Percentiles rank a stretch among this genome's conserved stretches.
These are phyloP conservation scores for Alternaria arborescens DNA, from an alignment of 2,329 filamentous ascomycete species.

Conservation along the genomic window DNA sequence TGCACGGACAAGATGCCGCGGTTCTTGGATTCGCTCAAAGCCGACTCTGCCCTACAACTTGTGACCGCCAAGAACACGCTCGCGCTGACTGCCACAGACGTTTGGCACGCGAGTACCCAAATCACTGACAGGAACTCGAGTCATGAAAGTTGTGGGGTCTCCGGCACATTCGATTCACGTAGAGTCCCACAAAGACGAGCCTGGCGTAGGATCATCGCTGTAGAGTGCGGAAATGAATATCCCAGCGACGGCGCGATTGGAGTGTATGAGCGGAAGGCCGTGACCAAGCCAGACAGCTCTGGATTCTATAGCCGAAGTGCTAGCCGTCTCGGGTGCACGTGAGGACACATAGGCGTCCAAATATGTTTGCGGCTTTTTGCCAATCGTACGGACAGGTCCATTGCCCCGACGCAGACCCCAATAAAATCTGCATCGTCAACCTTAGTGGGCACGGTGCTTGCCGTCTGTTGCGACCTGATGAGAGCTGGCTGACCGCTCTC, in stretches of 20 bases:
- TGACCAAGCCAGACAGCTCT: slow-evolving; percentile 34
- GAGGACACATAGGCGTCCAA: slow-evolving; percentile 27
- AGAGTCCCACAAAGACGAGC: slow-evolving; percentile 5
- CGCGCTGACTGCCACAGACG: not conserved
- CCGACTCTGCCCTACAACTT: slow-evolving; percentile 19
- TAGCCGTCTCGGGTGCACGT: slow-evolving; percentile 32
- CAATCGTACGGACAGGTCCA: slow-evolving; percentile 31
- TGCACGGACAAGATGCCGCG: slow-evolving; percentile 31
- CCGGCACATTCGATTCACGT: slow-evolving; percentile 17
- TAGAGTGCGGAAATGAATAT: slow-evolving; percentile 38
- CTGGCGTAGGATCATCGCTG: slow-evolving; percentile 27
- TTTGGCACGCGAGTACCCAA: not conserved
- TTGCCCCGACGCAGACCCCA: slow-evolving; percentile 26
- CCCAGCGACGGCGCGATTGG: slow-evolving; percentile 37
- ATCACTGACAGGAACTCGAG: slow-evolving; percentile 12
- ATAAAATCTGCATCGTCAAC: slow-evolving; percentile 20
- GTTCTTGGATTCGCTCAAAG: slow-evolving; percentile 17
- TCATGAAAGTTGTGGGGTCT: slow-evolving; percentile 25
- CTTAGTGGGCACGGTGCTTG: slow-evolving; percentile 26
- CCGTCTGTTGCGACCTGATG: slow-evolving; percentile 12
- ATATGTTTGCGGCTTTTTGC: slow-evolving; percentile 30
- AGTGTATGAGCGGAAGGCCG: slow-evolving; percentile 22
- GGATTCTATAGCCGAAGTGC: slow-evolving; percentile 31
- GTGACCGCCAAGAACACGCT: slow-evolving; percentile 12
- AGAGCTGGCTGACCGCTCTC: slow-evolving; percentile 26